A percentile compares a stretch with the other conserved stretches of the same genome.
These are phyloP conservation scores for Zelopaecilomyces penicillatus DNA, from an alignment of 2,329 filamentous ascomycete species.

Conservation along the genomic window DNA sequence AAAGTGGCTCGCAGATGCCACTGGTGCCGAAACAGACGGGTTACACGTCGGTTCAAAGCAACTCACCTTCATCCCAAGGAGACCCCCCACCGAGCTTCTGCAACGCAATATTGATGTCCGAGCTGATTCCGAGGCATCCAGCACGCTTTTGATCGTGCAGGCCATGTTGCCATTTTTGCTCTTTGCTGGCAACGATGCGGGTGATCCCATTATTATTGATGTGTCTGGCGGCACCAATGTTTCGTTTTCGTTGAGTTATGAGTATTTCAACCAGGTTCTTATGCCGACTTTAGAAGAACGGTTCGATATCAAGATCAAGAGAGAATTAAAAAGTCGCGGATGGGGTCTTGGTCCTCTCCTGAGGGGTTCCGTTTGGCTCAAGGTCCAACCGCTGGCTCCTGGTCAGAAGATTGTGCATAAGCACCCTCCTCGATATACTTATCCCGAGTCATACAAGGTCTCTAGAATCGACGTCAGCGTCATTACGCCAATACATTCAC, in stretches of 20 bases:
- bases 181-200: constrained; percentile 39
- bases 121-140: constrained; percentile 43
- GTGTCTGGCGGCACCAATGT: constrained; percentile 54
- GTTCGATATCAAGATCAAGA: constrained; percentile 40
- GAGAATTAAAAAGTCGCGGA: constrained; percentile 36
- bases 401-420: constrained; percentile 30
- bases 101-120: constrained; percentile 40
- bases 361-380: constrained; percentile 37
- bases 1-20: constrained; percentile 43
- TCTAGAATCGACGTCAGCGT: constrained; percentile 42
- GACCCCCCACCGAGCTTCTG: constrained; percentile 29
- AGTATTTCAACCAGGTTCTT: constrained; percentile 55
- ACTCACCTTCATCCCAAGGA: constrained; percentile 37
- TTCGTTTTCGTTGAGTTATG: constrained; percentile 47
- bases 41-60: constrained; percentile 42
- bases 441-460: constrained; percentile 27
- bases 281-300: constrained; percentile 43
- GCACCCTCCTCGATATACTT: constrained; percentile 13
- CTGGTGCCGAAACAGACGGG: constrained; percentile 41
- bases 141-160: constrained; percentile 50
- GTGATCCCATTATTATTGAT: constrained; percentile 37
- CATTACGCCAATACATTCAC: constrained; percentile 38
- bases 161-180: constrained; percentile 51
- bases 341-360: constrained; percentile 40
- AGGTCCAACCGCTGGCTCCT: constrained; percentile 22